Conservation (phyloP, 768 basidiomycete species). For the Hirschioporus abietinus region DNA sequence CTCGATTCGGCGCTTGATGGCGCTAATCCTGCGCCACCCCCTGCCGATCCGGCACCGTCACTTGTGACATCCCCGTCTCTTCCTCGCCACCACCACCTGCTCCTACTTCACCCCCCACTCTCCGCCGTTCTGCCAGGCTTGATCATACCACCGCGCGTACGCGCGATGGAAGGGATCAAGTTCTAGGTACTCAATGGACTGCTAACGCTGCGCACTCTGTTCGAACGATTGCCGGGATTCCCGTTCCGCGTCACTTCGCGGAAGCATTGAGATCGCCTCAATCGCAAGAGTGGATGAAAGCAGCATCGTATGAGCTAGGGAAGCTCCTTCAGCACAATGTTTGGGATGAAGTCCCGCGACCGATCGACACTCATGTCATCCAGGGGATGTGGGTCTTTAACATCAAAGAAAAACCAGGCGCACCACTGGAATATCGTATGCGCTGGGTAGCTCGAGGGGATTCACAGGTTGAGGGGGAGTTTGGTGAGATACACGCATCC, state of each 20-base stretch:
- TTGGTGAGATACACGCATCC: slow-evolving; percentile 33
- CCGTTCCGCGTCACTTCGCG: slow-evolving; percentile 11
- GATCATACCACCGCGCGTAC: not conserved
- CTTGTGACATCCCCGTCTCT: no score
- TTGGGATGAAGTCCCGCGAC: slow-evolving; percentile 17
- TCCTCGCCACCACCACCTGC: not conserved
- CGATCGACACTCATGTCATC: slow-evolving; percentile 19
- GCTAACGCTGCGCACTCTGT: not conserved
- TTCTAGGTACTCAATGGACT: not conserved
- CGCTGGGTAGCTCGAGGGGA: slow-evolving; percentile 38
- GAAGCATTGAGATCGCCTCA: slow-evolving; percentile 19
- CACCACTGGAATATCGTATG: slow-evolving; percentile 28
- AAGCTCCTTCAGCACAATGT: slow-evolving; percentile 15
- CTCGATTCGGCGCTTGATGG: not conserved
- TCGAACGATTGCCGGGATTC: not conserved
- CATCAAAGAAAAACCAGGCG: slow-evolving; percentile 23
- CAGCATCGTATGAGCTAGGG: slow-evolving; percentile 19
- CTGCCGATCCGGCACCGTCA: no score
- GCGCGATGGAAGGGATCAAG: not conserved
- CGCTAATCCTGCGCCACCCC: no score
- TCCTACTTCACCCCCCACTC: not conserved
- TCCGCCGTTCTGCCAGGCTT: not conserved
- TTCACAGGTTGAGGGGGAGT: slow-evolving; percentile 38
- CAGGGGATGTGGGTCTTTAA: slow-evolving; percentile 23
- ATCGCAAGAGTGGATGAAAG: slow-evolving; percentile 17